Evolutionary conservation across 345 rosid genomes (phyloP).

Genomic region (Durio zibethinus): DNA sequence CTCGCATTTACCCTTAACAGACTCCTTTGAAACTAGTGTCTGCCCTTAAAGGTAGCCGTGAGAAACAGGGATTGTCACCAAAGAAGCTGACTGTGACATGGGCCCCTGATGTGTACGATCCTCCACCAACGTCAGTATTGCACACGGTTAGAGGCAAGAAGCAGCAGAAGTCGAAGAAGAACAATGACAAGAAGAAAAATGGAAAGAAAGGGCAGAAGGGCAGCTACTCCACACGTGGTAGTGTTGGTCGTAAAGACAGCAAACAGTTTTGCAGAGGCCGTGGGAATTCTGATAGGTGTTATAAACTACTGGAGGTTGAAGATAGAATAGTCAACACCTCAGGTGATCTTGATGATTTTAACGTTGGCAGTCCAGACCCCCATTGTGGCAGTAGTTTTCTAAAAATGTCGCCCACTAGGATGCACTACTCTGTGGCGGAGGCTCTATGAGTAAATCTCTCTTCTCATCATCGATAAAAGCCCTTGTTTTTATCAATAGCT

Average conservation of each 20-base stretch:
- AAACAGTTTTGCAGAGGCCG: conserved; percentile 49
- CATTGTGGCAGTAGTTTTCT: conserved; percentile 62
- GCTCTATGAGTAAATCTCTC: conserved; percentile 35
- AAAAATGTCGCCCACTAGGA: conserved; percentile 29
- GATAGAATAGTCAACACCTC: conserved; percentile 17
- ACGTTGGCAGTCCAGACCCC: conserved; percentile 45
- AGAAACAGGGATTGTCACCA: conserved; percentile 48
- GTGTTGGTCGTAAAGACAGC: conserved; percentile 53
- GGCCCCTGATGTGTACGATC: conserved; percentile 93
- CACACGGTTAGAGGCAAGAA: conserved; percentile 55
- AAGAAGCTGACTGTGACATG: conserved; percentile 55
- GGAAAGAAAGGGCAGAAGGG: conserved; percentile 78
- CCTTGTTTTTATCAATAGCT: neutral
- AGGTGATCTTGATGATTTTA: conserved; percentile 26
- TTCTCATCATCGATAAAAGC: neutral
- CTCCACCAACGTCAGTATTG: conserved; percentile 62
- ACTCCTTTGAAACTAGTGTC: conserved; percentile 51
- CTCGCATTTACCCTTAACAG: conserved; percentile 17
- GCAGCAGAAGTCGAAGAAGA: conserved; percentile 61
- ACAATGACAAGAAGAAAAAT: conserved; percentile 43
- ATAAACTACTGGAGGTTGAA: conserved; percentile 23
- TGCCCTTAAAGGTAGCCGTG: conserved; percentile 85
- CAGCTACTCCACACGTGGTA: conserved; percentile 42
- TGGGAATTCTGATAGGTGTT: conserved; percentile 26
- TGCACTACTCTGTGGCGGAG: conserved; percentile 56